A percentile compares a stretch with the other conserved stretches of the same genome.
These are phyloP conservation scores for Rachicladosporium sp. DNA, from an alignment of 2,329 filamentous ascomycete species.

Conservation along the genomic window DNA sequence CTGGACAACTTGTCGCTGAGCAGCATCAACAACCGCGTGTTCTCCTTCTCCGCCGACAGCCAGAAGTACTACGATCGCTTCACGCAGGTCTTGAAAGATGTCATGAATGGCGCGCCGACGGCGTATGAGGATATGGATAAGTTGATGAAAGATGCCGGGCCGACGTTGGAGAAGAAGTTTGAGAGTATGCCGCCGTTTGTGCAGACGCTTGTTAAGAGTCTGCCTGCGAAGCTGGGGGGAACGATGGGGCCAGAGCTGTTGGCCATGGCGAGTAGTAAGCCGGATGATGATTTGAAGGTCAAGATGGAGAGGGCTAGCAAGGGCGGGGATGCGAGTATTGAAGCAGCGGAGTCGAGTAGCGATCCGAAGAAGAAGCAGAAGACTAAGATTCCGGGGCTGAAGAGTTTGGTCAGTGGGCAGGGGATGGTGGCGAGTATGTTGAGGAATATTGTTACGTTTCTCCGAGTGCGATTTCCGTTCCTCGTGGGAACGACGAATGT, in stretches of 20 bases:
- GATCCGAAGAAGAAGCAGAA: conserved; percentile 44
- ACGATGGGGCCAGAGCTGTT: conserved; percentile 70
- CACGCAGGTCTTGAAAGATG: conserved; percentile 80
- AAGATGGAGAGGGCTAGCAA: conserved; percentile 23
- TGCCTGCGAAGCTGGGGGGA: conserved; percentile 70
- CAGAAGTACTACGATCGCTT: conserved; percentile 72
- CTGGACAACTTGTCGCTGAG: conserved; percentile 76
- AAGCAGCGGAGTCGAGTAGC: conserved; percentile 6
- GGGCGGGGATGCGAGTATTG: conserved; percentile 3
- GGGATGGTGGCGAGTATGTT: conserved; percentile 76
- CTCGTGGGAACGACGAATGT: conserved; percentile 78
- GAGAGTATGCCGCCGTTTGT: conserved; percentile 61
- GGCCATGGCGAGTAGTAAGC: conserved; percentile 63
- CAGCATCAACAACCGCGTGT: conserved; percentile 72
- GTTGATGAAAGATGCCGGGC: conserved; percentile 50
- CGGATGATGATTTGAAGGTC: conserved; percentile 31
- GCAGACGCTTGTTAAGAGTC: conserved; percentile 71
- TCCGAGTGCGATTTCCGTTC: conserved; percentile 79
- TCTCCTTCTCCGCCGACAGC: conserved; percentile 73
- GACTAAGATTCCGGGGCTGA: conserved; percentile 57
- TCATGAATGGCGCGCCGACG: conserved; percentile 83
- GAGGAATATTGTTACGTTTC: conserved; percentile 76
- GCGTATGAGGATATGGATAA: conserved; percentile 81
- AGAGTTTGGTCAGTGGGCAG: conserved; percentile 72
- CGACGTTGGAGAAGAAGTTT: conserved; percentile 52